phyloP scores from a whole-genome alignment of 163 green algal species.

The Chlorella variabilis region DNA sequence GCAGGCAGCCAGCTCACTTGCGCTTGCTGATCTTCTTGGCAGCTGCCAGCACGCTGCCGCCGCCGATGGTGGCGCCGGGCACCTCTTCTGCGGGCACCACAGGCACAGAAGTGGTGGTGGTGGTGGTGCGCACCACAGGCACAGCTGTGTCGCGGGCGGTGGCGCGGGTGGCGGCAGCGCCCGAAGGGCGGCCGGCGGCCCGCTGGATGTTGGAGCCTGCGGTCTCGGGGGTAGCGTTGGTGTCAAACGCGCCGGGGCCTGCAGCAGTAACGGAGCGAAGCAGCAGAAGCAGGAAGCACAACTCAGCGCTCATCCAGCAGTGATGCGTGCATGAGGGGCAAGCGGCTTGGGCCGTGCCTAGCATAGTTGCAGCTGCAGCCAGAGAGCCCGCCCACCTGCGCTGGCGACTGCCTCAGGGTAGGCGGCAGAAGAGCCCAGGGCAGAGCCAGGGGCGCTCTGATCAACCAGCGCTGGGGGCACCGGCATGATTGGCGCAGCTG shows the following conservation, averaged over 20 bases:
- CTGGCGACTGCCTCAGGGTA: not conserved
- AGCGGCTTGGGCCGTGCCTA: too few species aligned
- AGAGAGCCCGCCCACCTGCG: not conserved
- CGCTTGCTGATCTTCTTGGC: not conserved
- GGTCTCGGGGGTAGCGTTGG: not conserved
- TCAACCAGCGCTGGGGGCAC: too few species aligned
- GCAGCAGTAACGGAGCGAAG: not conserved
- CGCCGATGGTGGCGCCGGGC: not conserved
- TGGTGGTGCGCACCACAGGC: not conserved
- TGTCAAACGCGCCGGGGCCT: conserved; percentile 10
- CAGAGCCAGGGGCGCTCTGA: too few species aligned
- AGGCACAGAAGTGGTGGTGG: not conserved
- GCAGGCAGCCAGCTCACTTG: not conserved
- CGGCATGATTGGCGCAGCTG: not conserved
- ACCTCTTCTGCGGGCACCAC: not conserved
- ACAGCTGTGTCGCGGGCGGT: not conserved
- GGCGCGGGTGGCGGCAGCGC: not conserved
- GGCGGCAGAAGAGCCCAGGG: too few species aligned
- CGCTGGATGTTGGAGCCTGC: not conserved
- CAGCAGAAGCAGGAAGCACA: not conserved
- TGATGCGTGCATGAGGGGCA: too few species aligned
- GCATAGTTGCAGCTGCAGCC: too few species aligned
- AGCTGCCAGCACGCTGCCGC: too few species aligned
- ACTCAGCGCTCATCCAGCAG: not conserved
- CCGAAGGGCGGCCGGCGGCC: not conserved